Conservation (phyloP, 140 eudicot genomes). For the Flaveria floridana region DNA sequence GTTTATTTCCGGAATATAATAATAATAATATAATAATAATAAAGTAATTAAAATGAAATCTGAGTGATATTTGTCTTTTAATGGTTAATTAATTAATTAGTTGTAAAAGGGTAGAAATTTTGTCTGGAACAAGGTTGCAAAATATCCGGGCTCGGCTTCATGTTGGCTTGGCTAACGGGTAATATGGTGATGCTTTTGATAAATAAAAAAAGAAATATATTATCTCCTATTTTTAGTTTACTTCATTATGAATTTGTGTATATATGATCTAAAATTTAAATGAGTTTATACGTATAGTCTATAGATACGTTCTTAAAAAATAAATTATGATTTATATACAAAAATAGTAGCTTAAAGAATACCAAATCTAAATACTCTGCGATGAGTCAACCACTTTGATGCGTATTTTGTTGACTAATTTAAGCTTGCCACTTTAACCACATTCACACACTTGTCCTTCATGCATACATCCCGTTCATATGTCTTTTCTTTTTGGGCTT, state of each 20-base stretch:
- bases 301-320: too few species aligned
- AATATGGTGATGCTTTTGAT: constrained; percentile 15
- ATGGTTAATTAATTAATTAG: constrained; percentile 12
- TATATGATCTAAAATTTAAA: too few species aligned
- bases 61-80: constrained; percentile 33
- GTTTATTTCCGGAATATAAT: not conserved
- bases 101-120: constrained; percentile 38
- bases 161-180: constrained; percentile 33
- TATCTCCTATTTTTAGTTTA: too few species aligned
- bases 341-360: not conserved
- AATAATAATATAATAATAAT: not conserved
- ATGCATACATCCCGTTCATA: constrained; percentile 29
- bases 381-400: constrained; percentile 23
- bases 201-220: not conserved
- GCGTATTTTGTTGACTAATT: constrained; percentile 38
- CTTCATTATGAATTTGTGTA: too few species aligned
- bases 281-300: too few species aligned
- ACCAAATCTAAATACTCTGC: constrained; percentile 16
- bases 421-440: constrained; percentile 29
- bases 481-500: constrained; percentile 3
- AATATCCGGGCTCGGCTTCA: constrained; percentile 71
- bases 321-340: not conserved
- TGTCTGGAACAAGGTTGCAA: constrained; percentile 64
- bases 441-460: constrained; percentile 43
- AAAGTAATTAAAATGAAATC: constrained; percentile 21